These are phyloP conservation scores for Colletotrichum gloeosporioides DNA, from an alignment of 2,329 filamentous ascomycete genomes.

Conservation along the genomic window DNA sequence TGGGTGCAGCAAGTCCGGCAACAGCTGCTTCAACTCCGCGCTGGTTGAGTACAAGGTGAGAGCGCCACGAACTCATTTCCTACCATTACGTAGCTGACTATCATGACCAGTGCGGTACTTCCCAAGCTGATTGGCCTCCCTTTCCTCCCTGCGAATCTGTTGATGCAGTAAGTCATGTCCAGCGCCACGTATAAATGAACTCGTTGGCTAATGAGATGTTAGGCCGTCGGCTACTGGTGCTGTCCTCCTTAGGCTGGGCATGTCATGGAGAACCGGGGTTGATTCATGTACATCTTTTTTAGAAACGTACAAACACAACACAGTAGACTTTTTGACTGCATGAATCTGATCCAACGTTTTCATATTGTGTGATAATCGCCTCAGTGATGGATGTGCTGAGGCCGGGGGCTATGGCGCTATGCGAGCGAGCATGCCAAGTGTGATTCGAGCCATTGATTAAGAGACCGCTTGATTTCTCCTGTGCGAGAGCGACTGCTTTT, in stretches of 20 bases:
- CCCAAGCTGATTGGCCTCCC: background rate
- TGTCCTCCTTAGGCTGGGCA: background rate
- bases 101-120: background rate
- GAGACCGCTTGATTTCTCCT: too few relatives aligned
- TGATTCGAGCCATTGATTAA: fast-evolving
- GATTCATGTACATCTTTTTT: background rate
- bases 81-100: background rate
- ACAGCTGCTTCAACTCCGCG: background rate
- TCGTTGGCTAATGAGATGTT: background rate
- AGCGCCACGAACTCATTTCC: fast-evolving
- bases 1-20: background rate
- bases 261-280: fast-evolving
- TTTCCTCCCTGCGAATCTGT: background rate
- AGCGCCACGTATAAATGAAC: too few relatives aligned
- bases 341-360: background rate
- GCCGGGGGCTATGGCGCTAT: fast-evolving
- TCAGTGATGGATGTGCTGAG: background rate
- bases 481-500: too few relatives aligned
- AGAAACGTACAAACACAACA: background rate
- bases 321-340: fast-evolving
- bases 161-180: background rate
- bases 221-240: background rate
- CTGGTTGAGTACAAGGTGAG: background rate
- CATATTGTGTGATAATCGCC: fast-evolving
- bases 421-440: background rate